Conservation (phyloP, 805 yeast genomes). For the Sugiyamaella chiloensis region DNA sequence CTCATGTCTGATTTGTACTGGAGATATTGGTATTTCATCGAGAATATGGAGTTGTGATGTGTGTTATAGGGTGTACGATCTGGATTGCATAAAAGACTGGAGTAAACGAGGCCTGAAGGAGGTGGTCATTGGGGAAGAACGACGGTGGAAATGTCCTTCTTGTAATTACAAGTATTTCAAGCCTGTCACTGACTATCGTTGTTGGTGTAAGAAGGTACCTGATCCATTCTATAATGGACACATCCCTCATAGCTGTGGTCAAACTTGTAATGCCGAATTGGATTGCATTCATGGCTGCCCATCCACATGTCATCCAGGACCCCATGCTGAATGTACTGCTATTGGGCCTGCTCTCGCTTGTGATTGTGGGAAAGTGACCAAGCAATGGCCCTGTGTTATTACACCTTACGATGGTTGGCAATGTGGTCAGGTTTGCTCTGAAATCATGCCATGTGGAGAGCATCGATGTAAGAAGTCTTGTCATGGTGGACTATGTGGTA, state of each 20-base stretch:
- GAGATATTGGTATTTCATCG: constrained; percentile 65
- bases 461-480: constrained; percentile 65
- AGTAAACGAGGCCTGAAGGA: constrained; percentile 54
- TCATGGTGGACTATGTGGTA: constrained; percentile 82
- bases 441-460: constrained; percentile 63
- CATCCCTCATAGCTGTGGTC: constrained; percentile 86
- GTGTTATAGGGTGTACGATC: constrained; percentile 82
- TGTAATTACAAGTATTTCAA: constrained; percentile 52
- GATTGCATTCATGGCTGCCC: constrained; percentile 67
- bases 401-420: constrained; percentile 73
- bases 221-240: constrained; percentile 55
- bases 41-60: constrained; percentile 73
- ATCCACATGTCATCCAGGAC: constrained; percentile 82
- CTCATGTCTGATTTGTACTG: constrained; percentile 83
- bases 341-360: constrained; percentile 69
- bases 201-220: constrained; percentile 85
- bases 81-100: constrained; percentile 85
- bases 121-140: constrained; percentile 1
- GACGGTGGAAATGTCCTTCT: constrained; percentile 79
- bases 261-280: constrained; percentile 61
- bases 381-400: constrained; percentile 68
- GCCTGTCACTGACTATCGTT: constrained; percentile 57
- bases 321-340: constrained; percentile 79
- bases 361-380: constrained; percentile 64
- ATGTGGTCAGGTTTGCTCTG: constrained; percentile 61